These are phyloP conservation scores for Exophiala aquamarina DNA, from an alignment of 2,329 filamentous ascomycete species.

Conservation along the genomic window DNA sequence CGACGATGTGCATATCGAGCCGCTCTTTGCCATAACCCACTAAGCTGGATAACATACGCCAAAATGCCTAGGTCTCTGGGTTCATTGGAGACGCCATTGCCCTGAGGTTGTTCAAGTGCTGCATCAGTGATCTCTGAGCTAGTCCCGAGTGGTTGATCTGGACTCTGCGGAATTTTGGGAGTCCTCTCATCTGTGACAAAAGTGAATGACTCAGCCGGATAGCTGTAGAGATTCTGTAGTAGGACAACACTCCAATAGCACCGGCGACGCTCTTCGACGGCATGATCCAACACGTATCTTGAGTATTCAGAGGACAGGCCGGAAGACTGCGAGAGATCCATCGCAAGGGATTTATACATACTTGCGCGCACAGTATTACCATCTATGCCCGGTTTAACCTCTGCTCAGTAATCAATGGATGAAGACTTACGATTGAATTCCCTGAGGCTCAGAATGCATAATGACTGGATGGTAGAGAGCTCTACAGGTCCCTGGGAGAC, in stretches of 20 bases:
- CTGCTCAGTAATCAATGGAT: too few species aligned
- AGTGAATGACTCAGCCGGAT: conserved; percentile 17
- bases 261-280: conserved; percentile 14
- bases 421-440: conserved; percentile 41
- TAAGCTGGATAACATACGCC: conserved; percentile 47
- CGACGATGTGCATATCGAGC: conserved; percentile 48
- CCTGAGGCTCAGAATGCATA: conserved; percentile 42
- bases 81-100: conserved; percentile 1
- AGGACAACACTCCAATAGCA: conserved; percentile 47
- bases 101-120: conserved; percentile 12
- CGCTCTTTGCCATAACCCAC: conserved; percentile 50
- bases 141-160: conserved; percentile 11
- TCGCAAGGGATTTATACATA: conserved; percentile 45
- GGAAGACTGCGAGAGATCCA: conserved; percentile 47
- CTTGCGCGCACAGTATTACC: conserved; percentile 47
- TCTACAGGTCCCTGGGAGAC: conserved; percentile 41
- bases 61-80: conserved; percentile 39
- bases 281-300: not conserved
- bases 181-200: conserved; percentile 17
- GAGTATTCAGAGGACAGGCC: conserved; percentile 41
- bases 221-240: conserved; percentile 45
- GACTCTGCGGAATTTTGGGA: conserved; percentile 15
- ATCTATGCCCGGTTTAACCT: conserved; percentile 28
- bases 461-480: conserved; percentile 43
- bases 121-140: conserved; percentile 19